A percentile compares a stretch with the other conserved stretches of the same genome.
These are phyloP conservation scores for Datisca glomerata DNA, from an alignment of 306 rosid genomes.

Conservation along the genomic window DNA sequence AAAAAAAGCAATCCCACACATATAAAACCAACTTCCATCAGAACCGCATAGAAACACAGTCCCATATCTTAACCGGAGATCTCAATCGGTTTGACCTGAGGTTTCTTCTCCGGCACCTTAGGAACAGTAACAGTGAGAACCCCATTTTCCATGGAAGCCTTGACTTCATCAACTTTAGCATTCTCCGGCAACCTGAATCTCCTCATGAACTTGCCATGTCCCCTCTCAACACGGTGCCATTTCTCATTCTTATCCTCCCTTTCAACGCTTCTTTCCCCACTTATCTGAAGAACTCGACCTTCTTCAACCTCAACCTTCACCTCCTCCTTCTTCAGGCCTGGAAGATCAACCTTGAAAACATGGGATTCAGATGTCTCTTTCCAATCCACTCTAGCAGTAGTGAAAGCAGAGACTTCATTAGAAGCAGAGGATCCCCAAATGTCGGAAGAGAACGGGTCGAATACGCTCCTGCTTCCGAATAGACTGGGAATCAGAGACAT, in stretches of 20 bases:
- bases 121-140: constrained; percentile 42
- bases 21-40: too few relatives aligned
- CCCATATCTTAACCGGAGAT: constrained; percentile 17
- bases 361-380: constrained; percentile 31
- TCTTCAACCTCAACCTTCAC: constrained; percentile 44
- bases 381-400: constrained; percentile 14
- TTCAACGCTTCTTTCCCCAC: constrained; percentile 24
- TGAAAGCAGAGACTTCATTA: constrained; percentile 13
- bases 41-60: too few relatives aligned
- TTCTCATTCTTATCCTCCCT: constrained; percentile 22
- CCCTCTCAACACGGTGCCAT: constrained; percentile 22
- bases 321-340: constrained; percentile 24
- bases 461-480: constrained; percentile 12
- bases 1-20: too few relatives aligned
- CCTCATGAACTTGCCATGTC: constrained; percentile 23
- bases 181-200: constrained; percentile 38
- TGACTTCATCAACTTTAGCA: constrained; percentile 14
- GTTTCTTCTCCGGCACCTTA: constrained; percentile 16
- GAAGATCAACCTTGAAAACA: constrained; percentile 27
- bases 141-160: constrained; percentile 29
- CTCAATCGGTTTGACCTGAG: constrained; percentile 7
- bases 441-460: constrained; percentile 16
- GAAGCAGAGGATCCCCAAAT: constrained; percentile 3
- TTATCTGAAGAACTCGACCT: constrained; percentile 21
- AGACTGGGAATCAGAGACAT: constrained; percentile 17